A percentile compares a stretch with the other conserved stretches of the same genome.
phyloP scores from a whole-genome alignment of 257 asterid genomes.

The Solanum chilense region DNA sequence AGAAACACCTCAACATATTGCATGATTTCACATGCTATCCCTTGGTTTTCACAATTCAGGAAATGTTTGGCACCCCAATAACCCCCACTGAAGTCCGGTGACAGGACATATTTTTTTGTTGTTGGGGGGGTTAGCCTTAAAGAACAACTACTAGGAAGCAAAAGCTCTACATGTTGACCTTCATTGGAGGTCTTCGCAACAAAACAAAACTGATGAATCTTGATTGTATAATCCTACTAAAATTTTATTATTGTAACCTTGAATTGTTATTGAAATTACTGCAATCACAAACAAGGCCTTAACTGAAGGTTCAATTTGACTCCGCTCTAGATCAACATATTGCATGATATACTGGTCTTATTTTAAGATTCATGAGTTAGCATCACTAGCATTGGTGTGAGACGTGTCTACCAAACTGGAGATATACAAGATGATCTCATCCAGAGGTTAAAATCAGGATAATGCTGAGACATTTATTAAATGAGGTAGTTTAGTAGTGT shows the following conservation, averaged over 20 bases:
- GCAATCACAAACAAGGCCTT: neutral
- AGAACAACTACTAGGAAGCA: neutral
- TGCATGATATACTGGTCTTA: neutral
- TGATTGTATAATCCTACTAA: neutral
- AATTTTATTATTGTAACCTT: neutral
- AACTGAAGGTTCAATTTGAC: neutral
- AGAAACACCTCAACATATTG: neutral
- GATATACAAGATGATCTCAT: neutral
- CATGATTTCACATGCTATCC: neutral
- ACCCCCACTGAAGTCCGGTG: neutral
- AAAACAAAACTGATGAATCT: neutral
- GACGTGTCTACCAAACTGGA: neutral
- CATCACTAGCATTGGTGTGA: neutral
- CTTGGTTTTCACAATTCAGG: neutral
- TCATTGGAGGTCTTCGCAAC: neutral
- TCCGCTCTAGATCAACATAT: neutral
- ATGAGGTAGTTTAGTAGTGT: no score
- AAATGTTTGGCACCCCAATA: neutral
- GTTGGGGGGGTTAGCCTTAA: neutral
- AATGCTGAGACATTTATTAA: neutral
- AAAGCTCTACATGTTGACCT: neutral
- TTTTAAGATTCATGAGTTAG: neutral
- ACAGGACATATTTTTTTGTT: neutral
- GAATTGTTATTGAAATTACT: neutral
- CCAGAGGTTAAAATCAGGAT: neutral